phyloP scores from a whole-genome alignment of 164 flowering plant genomes.

The Saururus chinensis region DNA sequence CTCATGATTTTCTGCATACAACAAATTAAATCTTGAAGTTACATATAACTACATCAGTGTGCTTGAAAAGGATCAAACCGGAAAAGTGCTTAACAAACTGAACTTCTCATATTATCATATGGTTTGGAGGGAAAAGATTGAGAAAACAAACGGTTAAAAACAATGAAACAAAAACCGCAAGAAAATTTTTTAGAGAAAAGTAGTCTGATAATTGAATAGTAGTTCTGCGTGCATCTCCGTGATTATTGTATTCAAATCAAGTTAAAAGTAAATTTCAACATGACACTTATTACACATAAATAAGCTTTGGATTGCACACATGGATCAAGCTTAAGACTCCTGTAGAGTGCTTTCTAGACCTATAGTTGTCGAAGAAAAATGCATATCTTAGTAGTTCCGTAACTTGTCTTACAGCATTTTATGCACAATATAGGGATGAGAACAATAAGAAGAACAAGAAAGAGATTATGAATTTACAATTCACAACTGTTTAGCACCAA shows the following conservation, averaged over 20 bases:
- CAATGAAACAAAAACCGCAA: background rate
- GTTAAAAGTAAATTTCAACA: background rate
- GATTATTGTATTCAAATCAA: background rate
- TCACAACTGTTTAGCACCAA: constrained; percentile 76
- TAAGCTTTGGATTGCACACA: background rate
- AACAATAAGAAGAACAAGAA: background rate
- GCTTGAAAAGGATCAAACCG: too few species aligned
- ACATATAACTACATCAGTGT: too few species aligned
- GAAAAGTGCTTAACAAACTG: too few species aligned
- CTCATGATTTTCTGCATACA: constrained; percentile 81
- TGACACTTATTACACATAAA: background rate
- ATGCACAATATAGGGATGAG: background rate
- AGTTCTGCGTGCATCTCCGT: too few species aligned
- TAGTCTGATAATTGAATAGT: too few species aligned
- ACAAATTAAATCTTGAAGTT: background rate
- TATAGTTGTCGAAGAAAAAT: too few species aligned
- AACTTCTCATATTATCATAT: background rate
- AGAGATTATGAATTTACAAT: constrained; percentile 40
- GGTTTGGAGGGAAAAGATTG: background rate
- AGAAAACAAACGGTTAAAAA: background rate
- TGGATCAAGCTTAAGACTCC: too few species aligned
- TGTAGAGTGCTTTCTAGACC: too few species aligned
- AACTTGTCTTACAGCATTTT: too few species aligned
- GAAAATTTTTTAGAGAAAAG: background rate
- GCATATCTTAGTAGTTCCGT: too few species aligned